Percentiles rank a stretch among this genome's conserved stretches.
These are phyloP conservation scores for Rosa chinensis DNA, from an alignment of 306 rosid species.

Conservation along the genomic window DNA sequence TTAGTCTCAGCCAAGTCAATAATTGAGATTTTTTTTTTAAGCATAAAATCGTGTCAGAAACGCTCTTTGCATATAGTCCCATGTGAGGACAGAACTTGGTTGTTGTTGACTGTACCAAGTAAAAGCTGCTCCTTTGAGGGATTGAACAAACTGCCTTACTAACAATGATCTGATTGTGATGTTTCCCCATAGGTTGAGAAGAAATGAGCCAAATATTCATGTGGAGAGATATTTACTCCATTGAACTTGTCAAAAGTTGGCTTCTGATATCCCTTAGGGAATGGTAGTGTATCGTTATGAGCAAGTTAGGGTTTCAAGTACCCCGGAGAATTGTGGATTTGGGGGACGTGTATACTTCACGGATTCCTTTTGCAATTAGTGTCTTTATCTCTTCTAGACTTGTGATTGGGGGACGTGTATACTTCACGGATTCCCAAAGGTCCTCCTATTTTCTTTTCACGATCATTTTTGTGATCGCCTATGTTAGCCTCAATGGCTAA, in stretches of 20 bases:
- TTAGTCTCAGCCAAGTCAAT: neutral
- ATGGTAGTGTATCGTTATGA: neutral
- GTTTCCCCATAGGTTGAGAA: neutral
- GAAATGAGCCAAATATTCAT: neutral
- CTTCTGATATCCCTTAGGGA: too few species aligned
- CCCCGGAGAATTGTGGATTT: neutral
- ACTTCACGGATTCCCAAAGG: too few species aligned
- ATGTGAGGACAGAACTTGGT: neutral
- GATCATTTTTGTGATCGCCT: neutral
- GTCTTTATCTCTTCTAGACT: too few species aligned
- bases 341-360: too few species aligned
- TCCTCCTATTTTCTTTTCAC: too few species aligned
- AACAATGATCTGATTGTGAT: neutral
- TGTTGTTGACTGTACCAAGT: neutral
- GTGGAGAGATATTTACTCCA: neutral
- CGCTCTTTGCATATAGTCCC: neutral
- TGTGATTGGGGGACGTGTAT: too few species aligned
- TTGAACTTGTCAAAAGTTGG: neutral
- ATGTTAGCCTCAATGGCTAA: neutral
- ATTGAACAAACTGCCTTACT: neutral
- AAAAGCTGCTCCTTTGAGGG: neutral
- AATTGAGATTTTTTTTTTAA: neutral
- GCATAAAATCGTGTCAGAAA: neutral
- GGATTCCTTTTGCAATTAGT: too few species aligned
- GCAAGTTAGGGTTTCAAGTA: neutral